Evolutionary conservation across 2,329 filamentous ascomycete genomes (phyloP), one percentile per base, ranked within the genome.

Genomic region (Botryotinia calthae): DNA sequence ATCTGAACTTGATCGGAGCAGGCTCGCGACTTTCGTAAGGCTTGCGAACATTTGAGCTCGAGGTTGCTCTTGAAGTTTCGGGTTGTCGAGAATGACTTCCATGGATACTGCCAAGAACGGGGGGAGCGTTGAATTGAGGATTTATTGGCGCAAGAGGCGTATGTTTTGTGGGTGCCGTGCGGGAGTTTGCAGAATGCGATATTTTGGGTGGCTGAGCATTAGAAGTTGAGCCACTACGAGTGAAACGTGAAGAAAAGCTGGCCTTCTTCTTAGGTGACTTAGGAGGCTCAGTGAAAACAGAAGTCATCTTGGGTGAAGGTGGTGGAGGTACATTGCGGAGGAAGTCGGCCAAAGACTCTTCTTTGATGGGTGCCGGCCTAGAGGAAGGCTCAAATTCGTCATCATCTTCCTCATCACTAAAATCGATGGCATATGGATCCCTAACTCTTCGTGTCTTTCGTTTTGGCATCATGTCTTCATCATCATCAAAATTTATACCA

Each of bases 341-440:
- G 79, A 95, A 95, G 75, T 95, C 92, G 46, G 91, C 88, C 66
- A 95, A 81, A 75, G 89, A 91, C 81, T 94, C 91, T 79, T 92
- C 89, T 46, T 72, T 71, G 25, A 77, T 77, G 1, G 77, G 75
- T 51, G 77, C 75, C 34, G 76, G 73, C 56, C 72, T 77, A 16
- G 73, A 73, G 1, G 69, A 42, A n/a, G 70, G 71, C 37, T 79
- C 76, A n/a, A 77, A 76, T 9, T 81, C 80, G 46, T 82, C 79
- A 16, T 82, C 79, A 28, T 59, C 62, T 66, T 82, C 82, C 48
- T 83, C 82, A 62, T 82, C 80, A 20, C 90, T 92, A 44, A 90
- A 85, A 79, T 98, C 95, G 75, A 98, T 93, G n/a, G 94, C 93
- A 77, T 98, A 98, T 0, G 95, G 96, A 79, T 99, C 96, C 72